Conservation (phyloP, 768 basidiomycete species). For the Phanerochaete carnosa region DNA sequence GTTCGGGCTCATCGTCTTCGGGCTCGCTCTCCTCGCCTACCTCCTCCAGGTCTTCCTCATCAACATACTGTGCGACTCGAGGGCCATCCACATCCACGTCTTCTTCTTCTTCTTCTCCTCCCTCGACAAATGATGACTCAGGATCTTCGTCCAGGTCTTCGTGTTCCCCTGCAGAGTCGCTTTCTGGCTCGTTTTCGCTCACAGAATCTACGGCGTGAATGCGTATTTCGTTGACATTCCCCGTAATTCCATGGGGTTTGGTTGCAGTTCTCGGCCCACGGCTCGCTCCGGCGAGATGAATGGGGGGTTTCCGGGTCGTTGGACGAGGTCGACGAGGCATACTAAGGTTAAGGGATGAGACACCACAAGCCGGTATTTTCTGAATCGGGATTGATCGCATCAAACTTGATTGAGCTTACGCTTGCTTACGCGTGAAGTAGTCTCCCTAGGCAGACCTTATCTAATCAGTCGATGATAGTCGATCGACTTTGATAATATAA, state of each 20-base stretch:
- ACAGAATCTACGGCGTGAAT: not conserved
- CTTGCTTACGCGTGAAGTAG: not conserved
- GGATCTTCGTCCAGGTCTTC: constrained; percentile 26
- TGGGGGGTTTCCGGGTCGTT: constrained; percentile 23
- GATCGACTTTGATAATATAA: too few species aligned
- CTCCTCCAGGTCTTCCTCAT: constrained; percentile 38
- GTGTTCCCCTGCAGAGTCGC: constrained; percentile 5
- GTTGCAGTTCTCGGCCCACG: not conserved
- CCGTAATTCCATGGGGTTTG: not conserved
- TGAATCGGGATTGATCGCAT: not conserved
- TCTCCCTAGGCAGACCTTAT: too few species aligned
- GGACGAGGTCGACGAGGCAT: constrained; percentile 41
- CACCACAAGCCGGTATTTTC: not conserved
- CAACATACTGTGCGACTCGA: constrained; percentile 60
- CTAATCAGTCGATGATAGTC: too few species aligned
- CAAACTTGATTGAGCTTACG: not conserved
- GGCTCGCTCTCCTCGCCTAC: constrained; percentile 15
- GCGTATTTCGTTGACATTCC: not conserved
- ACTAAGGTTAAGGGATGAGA: not conserved
- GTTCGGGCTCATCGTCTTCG: constrained; percentile 9
- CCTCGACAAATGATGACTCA: constrained; percentile 8
- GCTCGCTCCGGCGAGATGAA: not conserved
- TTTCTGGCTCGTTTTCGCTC: constrained; percentile 4
- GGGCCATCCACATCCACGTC: constrained; percentile 46
- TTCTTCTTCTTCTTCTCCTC: constrained; percentile 13